Percentiles rank a stretch among this genome's conserved stretches.
Evolutionary conservation across 768 basidiomycete genomes (phyloP).

Genomic region (Russula brevipes): DNA sequence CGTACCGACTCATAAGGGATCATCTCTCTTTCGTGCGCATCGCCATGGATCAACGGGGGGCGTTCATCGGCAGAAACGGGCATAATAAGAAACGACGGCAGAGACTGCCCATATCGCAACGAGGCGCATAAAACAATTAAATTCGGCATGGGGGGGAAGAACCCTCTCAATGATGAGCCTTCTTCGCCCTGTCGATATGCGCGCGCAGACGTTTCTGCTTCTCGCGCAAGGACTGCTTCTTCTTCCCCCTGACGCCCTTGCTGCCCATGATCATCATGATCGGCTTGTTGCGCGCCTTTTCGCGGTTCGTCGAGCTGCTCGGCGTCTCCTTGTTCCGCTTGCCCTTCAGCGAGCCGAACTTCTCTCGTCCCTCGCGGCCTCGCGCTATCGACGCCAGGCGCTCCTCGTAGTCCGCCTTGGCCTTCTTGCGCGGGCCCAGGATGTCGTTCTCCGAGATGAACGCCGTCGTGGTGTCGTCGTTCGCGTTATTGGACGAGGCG

Average conservation of each 20-base stretch:
- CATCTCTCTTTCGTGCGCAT: no score
- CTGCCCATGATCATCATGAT: conserved; percentile 90
- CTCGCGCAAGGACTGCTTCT: conserved; percentile 73
- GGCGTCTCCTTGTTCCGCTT: conserved; percentile 80
- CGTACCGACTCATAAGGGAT: no score
- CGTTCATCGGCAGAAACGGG: no score
- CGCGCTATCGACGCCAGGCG: conserved; percentile 88
- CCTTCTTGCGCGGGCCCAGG: conserved; percentile 88
- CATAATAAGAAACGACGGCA: no score
- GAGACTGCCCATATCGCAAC: no score
- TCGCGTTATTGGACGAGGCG: conserved; percentile 36
- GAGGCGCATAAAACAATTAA: no score
- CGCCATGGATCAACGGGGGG: no score
- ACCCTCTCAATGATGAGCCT: conserved; percentile 25
- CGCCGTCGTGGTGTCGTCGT: conserved; percentile 37
- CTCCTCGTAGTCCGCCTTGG: conserved; percentile 89
- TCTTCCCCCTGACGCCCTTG: conserved; percentile 71
- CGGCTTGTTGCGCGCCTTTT: conserved; percentile 92
- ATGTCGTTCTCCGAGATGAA: conserved; percentile 92
- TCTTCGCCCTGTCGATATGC: conserved; percentile 72
- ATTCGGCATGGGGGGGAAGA: no score
- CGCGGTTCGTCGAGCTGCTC: conserved; percentile 85
- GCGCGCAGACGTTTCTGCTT: conserved; percentile 75
- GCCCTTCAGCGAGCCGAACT: conserved; percentile 86
- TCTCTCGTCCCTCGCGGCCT: conserved; percentile 91